Evolutionary conservation across 2,329 filamentous ascomycete genomes (phyloP), one percentile per base, ranked within the genome.

Genomic region (Hortaea werneckii): DNA sequence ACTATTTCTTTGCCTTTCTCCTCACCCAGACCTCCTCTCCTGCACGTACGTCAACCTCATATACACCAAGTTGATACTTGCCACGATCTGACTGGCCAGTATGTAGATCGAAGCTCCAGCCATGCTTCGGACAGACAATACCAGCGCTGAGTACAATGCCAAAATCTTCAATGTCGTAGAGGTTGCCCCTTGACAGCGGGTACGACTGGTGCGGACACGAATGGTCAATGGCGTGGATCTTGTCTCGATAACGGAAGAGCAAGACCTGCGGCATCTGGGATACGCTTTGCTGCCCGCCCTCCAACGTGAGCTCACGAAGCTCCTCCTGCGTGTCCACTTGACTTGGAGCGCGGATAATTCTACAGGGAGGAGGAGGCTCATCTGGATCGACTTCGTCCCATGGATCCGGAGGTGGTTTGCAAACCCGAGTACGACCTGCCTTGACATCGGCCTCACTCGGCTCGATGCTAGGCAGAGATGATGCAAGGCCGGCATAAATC

Each of bases 81-180:
- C 75, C 80, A 0, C 80, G 73, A 58, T 85, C 82, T 1, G 72
- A 72, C 54, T 68, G 68, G 0, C 82, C 82, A 0, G 80, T 77
- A 43, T 78, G 76, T 2, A 85, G 55, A 57, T 86, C 82, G 61
- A 85, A 86, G 0, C 79, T 81, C 82, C 82, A 86, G 4, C 71
- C 77, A 50, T 85, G 82, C 51, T 83, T 83, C 0, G 81, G 79
- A 59, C 82, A 86, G 0, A 72, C 75, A 3, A 86, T 65, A 0
- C 80, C 82, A 0, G 78, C 72, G 45, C 78, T 82, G 5, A 83
- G 60, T 4, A 74, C 68, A 2, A 83, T 65, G 0, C 82, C 82
- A 58, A 85, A 86, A 49, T 86, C 82, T 53, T 86, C 82, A 54
- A 86, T 85, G 44, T 86, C 82, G 47, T 84, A 85, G 0, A 80